phyloP scores from a whole-genome alignment of 495 filamentous ascomycete genomes.

The Talaromyces ruber region DNA sequence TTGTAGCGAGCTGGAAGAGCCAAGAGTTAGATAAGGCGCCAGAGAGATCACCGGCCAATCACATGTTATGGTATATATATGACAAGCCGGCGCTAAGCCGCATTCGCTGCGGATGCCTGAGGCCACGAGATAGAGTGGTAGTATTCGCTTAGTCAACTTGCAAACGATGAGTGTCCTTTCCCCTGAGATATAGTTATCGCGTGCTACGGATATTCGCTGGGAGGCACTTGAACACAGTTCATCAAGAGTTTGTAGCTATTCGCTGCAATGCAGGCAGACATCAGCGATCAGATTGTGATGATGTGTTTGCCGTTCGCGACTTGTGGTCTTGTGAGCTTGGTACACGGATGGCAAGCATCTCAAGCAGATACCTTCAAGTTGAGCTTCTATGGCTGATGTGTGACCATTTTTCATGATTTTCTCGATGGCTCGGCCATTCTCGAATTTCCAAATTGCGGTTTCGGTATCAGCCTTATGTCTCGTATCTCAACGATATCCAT shows the following conservation, averaged over 20 bases:
- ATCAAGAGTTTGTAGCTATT: background rate
- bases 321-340: background rate
- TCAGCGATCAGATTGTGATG: background rate
- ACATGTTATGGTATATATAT: background rate
- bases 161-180: background rate
- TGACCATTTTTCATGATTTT: background rate
- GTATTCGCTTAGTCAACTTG: background rate
- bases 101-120: background rate
- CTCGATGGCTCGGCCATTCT: background rate
- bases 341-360: background rate
- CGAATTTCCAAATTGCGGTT: background rate
- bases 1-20: slow-evolving; percentile 1
- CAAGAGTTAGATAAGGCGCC: background rate
- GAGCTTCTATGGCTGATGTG: background rate
- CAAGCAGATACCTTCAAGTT: background rate
- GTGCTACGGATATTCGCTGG: background rate
- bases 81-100: background rate
- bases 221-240: background rate
- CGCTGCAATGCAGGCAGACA: background rate
- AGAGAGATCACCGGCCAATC: background rate
- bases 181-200: background rate
- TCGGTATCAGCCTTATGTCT: background rate
- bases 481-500: background rate
- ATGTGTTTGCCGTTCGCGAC: background rate
- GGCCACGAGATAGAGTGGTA: background rate